phyloP scores from a whole-genome alignment of 2,329 filamentous ascomycete genomes.

The Helminthosporium solani region DNA sequence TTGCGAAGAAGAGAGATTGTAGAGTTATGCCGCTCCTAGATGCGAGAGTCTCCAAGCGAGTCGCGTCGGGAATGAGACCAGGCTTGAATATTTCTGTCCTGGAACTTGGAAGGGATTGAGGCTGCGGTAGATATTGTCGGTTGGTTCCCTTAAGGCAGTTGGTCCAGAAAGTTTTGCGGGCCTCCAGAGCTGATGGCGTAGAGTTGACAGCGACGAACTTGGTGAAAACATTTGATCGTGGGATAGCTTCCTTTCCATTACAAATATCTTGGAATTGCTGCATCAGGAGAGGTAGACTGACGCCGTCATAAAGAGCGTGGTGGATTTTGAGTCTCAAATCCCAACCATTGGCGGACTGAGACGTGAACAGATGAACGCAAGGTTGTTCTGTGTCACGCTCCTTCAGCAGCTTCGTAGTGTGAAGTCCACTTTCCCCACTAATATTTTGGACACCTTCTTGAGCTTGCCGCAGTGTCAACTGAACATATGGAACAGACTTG shows the following conservation, averaged over 20 bases:
- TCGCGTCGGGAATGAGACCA: conserved; percentile 47
- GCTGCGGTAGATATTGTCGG: conserved; percentile 15
- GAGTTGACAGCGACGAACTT: conserved; percentile 42
- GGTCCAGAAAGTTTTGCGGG: conserved; percentile 53
- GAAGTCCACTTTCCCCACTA: conserved; percentile 17
- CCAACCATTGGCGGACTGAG: conserved; percentile 33
- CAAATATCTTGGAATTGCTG: conserved; percentile 51
- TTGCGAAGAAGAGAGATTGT: conserved; percentile 75
- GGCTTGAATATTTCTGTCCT: conserved; percentile 52
- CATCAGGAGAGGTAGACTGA: conserved; percentile 70
- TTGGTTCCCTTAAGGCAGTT: conserved; percentile 43
- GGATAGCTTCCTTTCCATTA: conserved; percentile 22
- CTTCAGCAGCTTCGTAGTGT: not conserved
- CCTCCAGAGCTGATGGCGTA: conserved; percentile 4
- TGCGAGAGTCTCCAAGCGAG: conserved; percentile 46
- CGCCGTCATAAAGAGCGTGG: conserved; percentile 84
- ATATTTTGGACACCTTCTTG: conserved; percentile 35
- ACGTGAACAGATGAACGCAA: conserved; percentile 41
- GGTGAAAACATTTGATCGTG: conserved; percentile 36
- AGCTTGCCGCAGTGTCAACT: conserved; percentile 56
- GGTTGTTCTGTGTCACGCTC: conserved; percentile 23
- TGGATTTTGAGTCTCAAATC: conserved; percentile 61
- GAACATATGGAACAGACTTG: conserved; percentile 57
- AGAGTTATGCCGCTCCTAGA: conserved; percentile 60
- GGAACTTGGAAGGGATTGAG: conserved; percentile 26